Evolutionary conservation across 2,329 filamentous ascomycete genomes (phyloP).

Genomic region (Fusarium sp.): DNA sequence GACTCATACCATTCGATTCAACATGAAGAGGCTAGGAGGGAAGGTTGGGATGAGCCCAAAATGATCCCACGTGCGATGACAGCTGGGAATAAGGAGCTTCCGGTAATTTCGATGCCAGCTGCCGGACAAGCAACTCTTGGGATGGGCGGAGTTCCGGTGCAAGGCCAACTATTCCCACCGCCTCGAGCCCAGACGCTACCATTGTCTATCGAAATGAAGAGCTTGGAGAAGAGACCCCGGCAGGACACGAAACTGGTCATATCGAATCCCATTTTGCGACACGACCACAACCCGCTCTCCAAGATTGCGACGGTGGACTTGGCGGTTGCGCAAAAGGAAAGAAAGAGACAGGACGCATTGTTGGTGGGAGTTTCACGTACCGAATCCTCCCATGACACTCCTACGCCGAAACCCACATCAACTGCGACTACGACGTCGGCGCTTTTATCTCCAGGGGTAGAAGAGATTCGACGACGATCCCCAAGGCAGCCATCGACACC

Average conservation of each 20-base stretch:
- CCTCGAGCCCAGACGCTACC: constrained; percentile 48
- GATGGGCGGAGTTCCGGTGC: constrained; percentile 54
- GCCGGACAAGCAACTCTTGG: constrained; percentile 51
- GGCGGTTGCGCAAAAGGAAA: constrained; percentile 60
- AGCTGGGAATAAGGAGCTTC: constrained; percentile 46
- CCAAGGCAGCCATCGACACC: constrained; percentile 53
- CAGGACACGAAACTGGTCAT: constrained; percentile 59
- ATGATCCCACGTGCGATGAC: constrained; percentile 29
- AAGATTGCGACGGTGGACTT: constrained; percentile 64
- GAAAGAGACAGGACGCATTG: constrained; percentile 54
- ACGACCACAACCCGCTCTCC: constrained; percentile 54
- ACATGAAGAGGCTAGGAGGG: constrained; percentile 63
- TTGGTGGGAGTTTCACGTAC: constrained; percentile 17
- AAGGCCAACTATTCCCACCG: constrained; percentile 57
- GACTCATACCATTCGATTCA: constrained; percentile 59
- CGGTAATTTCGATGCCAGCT: constrained; percentile 53
- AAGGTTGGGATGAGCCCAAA: constrained; percentile 45
- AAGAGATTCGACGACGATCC: constrained; percentile 64
- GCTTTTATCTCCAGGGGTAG: constrained; percentile 63
- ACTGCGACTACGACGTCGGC: constrained; percentile 59
- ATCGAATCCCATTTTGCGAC: constrained; percentile 60
- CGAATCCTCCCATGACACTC: constrained; percentile 8
- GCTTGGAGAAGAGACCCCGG: constrained; percentile 39
- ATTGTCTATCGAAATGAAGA: constrained; percentile 23
- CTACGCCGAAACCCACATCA: constrained; percentile 33